These are phyloP conservation scores for Fallopia convolvulus DNA, from an alignment of 148 eudicot genomes.

Conservation along the genomic window DNA sequence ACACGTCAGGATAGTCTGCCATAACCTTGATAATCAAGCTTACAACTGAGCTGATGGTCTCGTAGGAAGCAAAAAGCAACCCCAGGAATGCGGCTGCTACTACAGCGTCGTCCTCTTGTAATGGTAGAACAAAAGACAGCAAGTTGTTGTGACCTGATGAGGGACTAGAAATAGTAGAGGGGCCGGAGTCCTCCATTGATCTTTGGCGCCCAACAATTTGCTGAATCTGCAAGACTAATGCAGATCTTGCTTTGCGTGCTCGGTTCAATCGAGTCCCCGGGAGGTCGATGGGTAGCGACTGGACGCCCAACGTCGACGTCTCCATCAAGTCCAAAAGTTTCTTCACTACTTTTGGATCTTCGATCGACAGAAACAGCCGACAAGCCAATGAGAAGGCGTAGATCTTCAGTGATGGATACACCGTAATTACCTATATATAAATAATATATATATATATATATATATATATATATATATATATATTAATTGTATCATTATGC, in stretches of 20 bases:
- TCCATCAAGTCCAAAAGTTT: conserved; percentile 21
- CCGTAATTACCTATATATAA: background rate
- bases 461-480: too few species aligned
- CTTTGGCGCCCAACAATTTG: conserved; percentile 23
- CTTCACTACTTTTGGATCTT: conserved; percentile 28
- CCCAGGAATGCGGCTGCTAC: conserved; percentile 29
- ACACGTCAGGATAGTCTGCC: conserved; percentile 32
- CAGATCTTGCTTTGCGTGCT: conserved; percentile 31
- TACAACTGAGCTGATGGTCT: conserved; percentile 26
- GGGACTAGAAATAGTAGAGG: background rate
- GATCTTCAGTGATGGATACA: conserved; percentile 14
- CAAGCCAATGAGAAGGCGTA: conserved; percentile 28
- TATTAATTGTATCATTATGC: too few species aligned
- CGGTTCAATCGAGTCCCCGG: conserved; percentile 37
- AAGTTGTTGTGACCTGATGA: conserved; percentile 18
- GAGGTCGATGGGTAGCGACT: conserved; percentile 29
- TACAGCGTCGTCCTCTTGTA: conserved; percentile 21
- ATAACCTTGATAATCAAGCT: conserved; percentile 30
- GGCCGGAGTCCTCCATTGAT: background rate
- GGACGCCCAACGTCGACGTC: conserved; percentile 26
- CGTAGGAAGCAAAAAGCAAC: conserved; percentile 32
- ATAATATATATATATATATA: too few species aligned
- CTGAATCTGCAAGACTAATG: conserved; percentile 22
- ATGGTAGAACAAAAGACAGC: conserved; percentile 21
- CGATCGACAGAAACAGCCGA: conserved; percentile 17